Percentiles rank a stretch among this genome's conserved stretches.
These are phyloP conservation scores for Basipetospora sp. DNA, from an alignment of 2,329 filamentous ascomycete genomes.

Conservation along the genomic window DNA sequence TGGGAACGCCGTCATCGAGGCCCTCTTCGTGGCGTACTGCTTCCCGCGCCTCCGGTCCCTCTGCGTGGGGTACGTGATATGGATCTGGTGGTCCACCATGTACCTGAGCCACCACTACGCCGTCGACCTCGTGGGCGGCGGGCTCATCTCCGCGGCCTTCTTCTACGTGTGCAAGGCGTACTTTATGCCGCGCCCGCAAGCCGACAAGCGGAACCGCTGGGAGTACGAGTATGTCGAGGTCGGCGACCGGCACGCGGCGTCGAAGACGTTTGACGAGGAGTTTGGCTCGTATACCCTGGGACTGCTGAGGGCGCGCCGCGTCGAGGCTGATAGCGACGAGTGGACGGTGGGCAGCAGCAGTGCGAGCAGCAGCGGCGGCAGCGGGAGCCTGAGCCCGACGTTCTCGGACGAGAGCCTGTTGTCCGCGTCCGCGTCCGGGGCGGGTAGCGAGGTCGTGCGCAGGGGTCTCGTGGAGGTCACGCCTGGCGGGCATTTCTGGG, in stretches of 20 bases:
- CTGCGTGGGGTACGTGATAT: constrained; percentile 72
- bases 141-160: constrained; percentile 58
- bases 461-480: constrained; percentile 17
- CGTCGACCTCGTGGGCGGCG: constrained; percentile 78
- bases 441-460: constrained; percentile 7
- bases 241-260: constrained; percentile 41
- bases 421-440: no score
- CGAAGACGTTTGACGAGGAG: constrained; percentile 28
- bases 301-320: constrained; percentile 26
- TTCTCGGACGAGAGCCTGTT: constrained; percentile 29
- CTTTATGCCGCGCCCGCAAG: constrained; percentile 69
- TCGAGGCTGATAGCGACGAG: constrained; percentile 56
- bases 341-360: constrained; percentile 83
- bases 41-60: constrained; percentile 71
- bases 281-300: constrained; percentile 31
- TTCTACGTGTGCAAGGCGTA: constrained; percentile 72
- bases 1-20: constrained; percentile 75
- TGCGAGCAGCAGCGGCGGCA: constrained; percentile 41
- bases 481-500: constrained; percentile 25
- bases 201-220: constrained; percentile 79
- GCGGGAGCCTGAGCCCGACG: constrained; percentile 34
- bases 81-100: constrained; percentile 99
- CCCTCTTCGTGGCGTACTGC: constrained; percentile 81
- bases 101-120: constrained; percentile 96
- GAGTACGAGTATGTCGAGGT: constrained; percentile 88